Evolutionary conservation across 2,329 filamentous ascomycete species (phyloP).

Genomic region (Cercospora sp.): DNA sequence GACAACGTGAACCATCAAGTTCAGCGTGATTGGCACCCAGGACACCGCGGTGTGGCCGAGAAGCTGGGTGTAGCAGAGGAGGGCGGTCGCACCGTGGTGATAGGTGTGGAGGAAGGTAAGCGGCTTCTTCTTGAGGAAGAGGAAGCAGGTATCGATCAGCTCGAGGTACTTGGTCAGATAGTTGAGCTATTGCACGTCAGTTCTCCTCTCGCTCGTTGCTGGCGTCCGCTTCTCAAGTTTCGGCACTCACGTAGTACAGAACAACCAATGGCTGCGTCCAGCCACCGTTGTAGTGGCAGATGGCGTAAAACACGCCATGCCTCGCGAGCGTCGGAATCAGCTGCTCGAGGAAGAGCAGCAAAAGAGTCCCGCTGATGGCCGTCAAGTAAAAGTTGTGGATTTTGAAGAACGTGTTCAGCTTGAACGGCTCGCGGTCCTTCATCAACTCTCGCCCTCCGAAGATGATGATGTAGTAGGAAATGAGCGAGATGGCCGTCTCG

Average conservation of each 20-base stretch:
- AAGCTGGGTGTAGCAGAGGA: constrained; percentile 97
- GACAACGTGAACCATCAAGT: constrained; percentile 91
- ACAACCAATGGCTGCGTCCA: constrained; percentile 93
- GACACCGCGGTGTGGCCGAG: constrained; percentile 90
- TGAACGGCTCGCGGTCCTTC: constrained; percentile 80
- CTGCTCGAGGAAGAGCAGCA: constrained; percentile 88
- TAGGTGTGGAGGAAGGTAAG: constrained; percentile 99
- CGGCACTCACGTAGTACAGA: constrained; percentile 83
- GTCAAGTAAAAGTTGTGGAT: constrained; percentile 97
- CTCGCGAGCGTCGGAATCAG: constrained; percentile 78
- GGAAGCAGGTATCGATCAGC: constrained; percentile 90
- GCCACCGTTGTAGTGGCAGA: constrained; percentile 78
- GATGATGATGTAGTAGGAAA: constrained; percentile 89
- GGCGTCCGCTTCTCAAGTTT: neutral
- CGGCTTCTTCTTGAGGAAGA: constrained; percentile 99
- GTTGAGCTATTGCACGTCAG: constrained; percentile 66
- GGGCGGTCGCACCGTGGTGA: constrained; percentile 93
- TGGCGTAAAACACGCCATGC: constrained; percentile 82
- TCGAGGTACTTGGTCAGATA: constrained; percentile 98
- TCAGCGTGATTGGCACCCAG: constrained; percentile 91
- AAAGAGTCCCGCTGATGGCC: constrained; percentile 73
- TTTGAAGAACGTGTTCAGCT: constrained; percentile 87
- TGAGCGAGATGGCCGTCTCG: constrained; percentile 75
- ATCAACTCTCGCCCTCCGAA: constrained; percentile 91
- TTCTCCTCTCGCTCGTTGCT: neutral